These are phyloP conservation scores for Lactarius hengduanensis DNA, from an alignment of 768 basidiomycete genomes.

Conservation along the genomic window DNA sequence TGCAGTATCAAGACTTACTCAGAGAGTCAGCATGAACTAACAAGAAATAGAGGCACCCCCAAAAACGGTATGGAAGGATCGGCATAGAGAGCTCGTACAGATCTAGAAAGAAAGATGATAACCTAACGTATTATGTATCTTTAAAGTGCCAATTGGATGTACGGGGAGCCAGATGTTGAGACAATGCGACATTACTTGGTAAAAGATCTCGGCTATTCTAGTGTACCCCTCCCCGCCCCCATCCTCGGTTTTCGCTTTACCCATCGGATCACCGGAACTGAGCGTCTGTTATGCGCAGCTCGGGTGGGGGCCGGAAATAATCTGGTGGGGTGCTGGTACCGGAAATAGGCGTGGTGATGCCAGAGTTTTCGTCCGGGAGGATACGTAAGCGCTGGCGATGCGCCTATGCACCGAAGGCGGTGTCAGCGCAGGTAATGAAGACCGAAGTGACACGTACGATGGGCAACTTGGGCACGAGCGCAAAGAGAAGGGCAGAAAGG, in stretches of 20 bases:
- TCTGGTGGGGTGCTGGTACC: constrained; percentile 42
- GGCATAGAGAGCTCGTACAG: constrained; percentile 11
- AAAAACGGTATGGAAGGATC: not conserved
- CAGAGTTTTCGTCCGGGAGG: constrained; percentile 62
- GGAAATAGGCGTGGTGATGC: constrained; percentile 64
- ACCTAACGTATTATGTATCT: constrained; percentile 9
- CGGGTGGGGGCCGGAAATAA: constrained; percentile 33
- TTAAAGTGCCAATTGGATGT: constrained; percentile 5
- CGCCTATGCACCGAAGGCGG: constrained; percentile 45
- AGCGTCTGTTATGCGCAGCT: constrained; percentile 45
- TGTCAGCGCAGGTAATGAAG: not conserved
- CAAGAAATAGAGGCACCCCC: not conserved
- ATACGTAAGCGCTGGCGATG: constrained; percentile 83
- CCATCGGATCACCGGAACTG: constrained; percentile 39
- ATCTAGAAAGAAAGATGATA: not conserved
- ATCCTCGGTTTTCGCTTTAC: not conserved
- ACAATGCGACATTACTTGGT: constrained; percentile 23
- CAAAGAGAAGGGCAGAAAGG: constrained; percentile 73
- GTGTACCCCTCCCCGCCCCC: not conserved
- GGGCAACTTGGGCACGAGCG: constrained; percentile 94
- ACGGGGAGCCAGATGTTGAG: not conserved
- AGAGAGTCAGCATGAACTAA: not conserved
- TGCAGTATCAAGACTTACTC: constrained; percentile 21
- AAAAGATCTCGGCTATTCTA: constrained; percentile 26
- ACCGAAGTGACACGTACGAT: constrained; percentile 51